Evolutionary conservation across 805 yeast species (phyloP).

Genomic region (Candida anglica): DNA sequence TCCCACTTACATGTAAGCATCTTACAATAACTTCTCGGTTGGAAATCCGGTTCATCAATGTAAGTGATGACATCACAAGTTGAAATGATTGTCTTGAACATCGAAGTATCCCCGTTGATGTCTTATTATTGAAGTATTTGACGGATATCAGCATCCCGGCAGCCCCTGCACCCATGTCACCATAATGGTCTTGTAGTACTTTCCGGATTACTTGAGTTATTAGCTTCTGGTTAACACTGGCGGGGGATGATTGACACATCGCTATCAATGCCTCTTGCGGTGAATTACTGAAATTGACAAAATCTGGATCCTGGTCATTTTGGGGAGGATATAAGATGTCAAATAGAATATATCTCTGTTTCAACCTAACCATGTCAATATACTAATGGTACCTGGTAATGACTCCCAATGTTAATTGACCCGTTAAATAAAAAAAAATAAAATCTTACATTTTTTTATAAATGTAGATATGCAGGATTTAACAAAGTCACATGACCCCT

Average conservation of each 20-base stretch:
- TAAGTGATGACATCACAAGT: conserved; percentile 62
- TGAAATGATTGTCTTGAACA: conserved; percentile 65
- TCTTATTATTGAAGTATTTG: conserved; percentile 76
- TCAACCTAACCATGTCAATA: conserved; percentile 73
- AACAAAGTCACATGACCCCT: no score
- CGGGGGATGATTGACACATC: conserved; percentile 50
- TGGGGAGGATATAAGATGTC: conserved; percentile 67
- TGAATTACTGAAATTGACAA: conserved; percentile 19
- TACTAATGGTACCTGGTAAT: neutral
- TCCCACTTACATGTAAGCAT: conserved; percentile 75
- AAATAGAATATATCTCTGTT: conserved; percentile 79
- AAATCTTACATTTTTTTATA: no score
- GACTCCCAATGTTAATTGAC: neutral
- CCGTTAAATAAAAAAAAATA: no score
- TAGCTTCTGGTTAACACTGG: conserved; percentile 43
- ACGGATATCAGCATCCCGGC: conserved; percentile 57
- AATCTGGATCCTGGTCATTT: conserved; percentile 10
- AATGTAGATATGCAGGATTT: no score
- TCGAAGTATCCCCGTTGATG: conserved; percentile 81
- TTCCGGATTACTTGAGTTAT: conserved; percentile 52
- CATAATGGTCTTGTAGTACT: conserved; percentile 61
- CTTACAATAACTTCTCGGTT: conserved; percentile 50
- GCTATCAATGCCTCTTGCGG: conserved; percentile 38
- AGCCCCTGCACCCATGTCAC: conserved; percentile 72
- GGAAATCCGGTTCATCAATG: conserved; percentile 49